Conservation (phyloP, 2,329 filamentous ascomycete genomes). For the Metarhizium robertsii region DNA sequence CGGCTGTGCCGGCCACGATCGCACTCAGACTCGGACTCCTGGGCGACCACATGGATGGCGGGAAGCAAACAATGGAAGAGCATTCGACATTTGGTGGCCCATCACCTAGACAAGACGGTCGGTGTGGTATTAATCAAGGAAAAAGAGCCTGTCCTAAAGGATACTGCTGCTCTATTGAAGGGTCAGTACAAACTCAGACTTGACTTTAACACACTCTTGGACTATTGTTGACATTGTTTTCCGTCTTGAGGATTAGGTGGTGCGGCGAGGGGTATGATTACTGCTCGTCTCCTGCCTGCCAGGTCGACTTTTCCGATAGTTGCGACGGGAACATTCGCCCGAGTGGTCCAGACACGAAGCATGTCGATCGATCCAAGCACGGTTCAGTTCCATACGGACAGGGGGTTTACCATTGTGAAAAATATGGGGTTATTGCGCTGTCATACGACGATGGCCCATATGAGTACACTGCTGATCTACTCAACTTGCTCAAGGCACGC, state of each 20-base stretch:
- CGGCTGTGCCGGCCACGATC: not conserved
- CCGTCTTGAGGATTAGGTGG: slow-evolving; percentile 29
- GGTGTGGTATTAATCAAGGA: not conserved
- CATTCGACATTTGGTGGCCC: not conserved
- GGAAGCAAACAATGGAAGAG: not conserved
- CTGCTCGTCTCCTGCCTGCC: slow-evolving; percentile 53
- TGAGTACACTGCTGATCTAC: slow-evolving; percentile 29
- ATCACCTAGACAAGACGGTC: not conserved
- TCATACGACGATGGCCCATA: slow-evolving; percentile 39
- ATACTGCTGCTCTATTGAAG: slow-evolving; percentile 33
- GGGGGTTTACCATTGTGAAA: slow-evolving; percentile 32
- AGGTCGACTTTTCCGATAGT: slow-evolving; percentile 48
- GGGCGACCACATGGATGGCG: not conserved
- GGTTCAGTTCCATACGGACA: slow-evolving; percentile 48
- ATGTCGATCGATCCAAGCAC: slow-evolving; percentile 39
- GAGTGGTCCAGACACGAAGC: slow-evolving; percentile 42
- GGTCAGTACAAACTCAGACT: slow-evolving; percentile 18
- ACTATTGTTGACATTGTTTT: not conserved
- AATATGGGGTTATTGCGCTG: slow-evolving; percentile 29
- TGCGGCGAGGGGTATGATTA: slow-evolving; percentile 45
- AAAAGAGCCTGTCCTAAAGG: slow-evolving; percentile 18
- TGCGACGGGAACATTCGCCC: slow-evolving; percentile 51
- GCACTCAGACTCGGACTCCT: not conserved
- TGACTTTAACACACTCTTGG: not conserved
- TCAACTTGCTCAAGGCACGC: slow-evolving; percentile 24